Conservation (phyloP, 2,329 filamentous ascomycete genomes). For the Aspergillus nomiae region DNA sequence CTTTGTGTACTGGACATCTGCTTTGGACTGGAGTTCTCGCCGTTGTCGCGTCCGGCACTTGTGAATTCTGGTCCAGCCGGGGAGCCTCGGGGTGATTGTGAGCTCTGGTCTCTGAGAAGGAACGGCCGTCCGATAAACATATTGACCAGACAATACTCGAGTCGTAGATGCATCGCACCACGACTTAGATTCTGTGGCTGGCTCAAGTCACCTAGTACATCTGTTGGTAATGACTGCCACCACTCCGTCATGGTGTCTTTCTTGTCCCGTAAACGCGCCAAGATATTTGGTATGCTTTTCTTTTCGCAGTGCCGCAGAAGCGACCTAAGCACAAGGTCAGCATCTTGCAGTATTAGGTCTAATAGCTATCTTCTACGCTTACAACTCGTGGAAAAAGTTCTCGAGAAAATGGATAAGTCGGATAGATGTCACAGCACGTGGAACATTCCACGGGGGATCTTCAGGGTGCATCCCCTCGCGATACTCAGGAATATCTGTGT, state of each 20-base stretch:
- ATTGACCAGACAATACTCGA: constrained; percentile 52
- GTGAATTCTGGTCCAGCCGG: neutral
- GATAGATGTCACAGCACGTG: constrained; percentile 31
- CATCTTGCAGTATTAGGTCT: too few species aligned
- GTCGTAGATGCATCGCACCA: constrained; percentile 27
- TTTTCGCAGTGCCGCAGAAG: constrained; percentile 18
- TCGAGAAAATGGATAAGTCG: constrained; percentile 22
- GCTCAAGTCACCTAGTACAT: neutral
- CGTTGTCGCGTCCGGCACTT: too few species aligned
- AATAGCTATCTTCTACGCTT: neutral
- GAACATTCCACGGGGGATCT: neutral
- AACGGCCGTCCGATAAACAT: constrained; percentile 55
- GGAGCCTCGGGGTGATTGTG: neutral
- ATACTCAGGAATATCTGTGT: constrained; percentile 47
- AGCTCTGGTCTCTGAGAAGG: constrained; percentile 34
- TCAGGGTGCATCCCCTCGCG: neutral
- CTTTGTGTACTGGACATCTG: constrained; percentile 1
- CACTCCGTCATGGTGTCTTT: constrained; percentile 15
- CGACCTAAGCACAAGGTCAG: constrained; percentile 12
- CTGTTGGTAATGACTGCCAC: constrained; percentile 16
- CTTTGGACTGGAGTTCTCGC: neutral
- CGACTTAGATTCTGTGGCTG: constrained; percentile 13
- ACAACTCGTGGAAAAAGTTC: constrained; percentile 26
- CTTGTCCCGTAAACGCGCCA: constrained; percentile 10
- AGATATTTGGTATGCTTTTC: constrained; percentile 9